phyloP scores from a whole-genome alignment of 345 rosid species.

The Turritis glabra region DNA sequence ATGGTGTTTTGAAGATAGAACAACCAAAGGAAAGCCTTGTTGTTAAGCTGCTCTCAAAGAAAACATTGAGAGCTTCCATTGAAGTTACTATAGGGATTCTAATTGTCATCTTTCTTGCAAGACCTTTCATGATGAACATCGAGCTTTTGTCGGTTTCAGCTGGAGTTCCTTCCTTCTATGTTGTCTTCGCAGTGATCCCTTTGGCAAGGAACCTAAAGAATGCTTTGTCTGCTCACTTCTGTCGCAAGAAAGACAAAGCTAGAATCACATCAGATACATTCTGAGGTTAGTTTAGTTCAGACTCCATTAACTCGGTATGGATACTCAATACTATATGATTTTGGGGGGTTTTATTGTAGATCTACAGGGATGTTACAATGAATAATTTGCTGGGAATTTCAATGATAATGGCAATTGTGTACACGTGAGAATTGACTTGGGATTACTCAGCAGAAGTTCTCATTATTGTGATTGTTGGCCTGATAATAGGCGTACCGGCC shows the following conservation, averaged over 20 bases:
- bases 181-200: constrained; percentile 30
- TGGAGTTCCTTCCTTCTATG: constrained; percentile 38
- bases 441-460: constrained; percentile 28
- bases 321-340: neutral
- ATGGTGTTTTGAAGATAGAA: constrained; percentile 1
- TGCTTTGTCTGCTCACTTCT: constrained; percentile 33
- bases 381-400: constrained; percentile 34
- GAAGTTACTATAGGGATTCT: constrained; percentile 29
- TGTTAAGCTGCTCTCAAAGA: no score
- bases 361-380: constrained; percentile 32
- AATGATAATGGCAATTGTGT: constrained; percentile 27
- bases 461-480: constrained; percentile 29
- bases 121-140: constrained; percentile 28
- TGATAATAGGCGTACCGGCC: constrained; percentile 30
- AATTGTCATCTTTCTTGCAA: constrained; percentile 33
- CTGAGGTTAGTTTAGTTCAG: constrained; percentile 15
- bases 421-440: constrained; percentile 30
- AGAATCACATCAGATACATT: constrained; percentile 32
- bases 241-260: constrained; percentile 15
- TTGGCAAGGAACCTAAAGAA: constrained; percentile 32
- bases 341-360: constrained; percentile 10
- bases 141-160: constrained; percentile 18
- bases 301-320: neutral
- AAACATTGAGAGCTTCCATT: constrained; percentile 6
- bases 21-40: no score